Percentiles rank a stretch among this genome's conserved stretches.
phyloP scores from a whole-genome alignment of 1,284 basidiomycete species.

The Trichosporon inkin region DNA sequence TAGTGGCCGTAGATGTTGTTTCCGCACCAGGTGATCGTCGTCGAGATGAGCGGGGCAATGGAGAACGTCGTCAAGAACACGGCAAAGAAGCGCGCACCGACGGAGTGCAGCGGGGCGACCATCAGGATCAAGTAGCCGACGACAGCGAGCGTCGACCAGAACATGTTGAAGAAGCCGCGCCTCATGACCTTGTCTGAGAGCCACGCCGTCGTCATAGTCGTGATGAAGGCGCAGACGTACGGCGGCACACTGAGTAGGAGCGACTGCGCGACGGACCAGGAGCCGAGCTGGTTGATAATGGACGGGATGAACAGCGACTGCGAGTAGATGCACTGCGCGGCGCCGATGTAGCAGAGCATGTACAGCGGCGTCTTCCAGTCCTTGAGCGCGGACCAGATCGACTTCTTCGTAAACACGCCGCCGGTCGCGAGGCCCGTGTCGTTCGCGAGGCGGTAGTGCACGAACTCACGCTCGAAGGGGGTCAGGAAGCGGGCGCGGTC shows the following conservation, averaged over 20 bases:
- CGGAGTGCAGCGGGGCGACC: constrained; percentile 5
- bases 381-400: constrained; percentile 26
- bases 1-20: constrained; percentile 50
- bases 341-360: constrained; percentile 49
- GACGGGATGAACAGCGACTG: constrained; percentile 51
- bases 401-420: constrained; percentile 37
- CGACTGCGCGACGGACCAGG: constrained; percentile 46
- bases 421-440: constrained; percentile 47
- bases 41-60: constrained; percentile 51
- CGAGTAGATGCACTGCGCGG: constrained; percentile 49
- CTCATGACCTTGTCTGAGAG: constrained; percentile 46
- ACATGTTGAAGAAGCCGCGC: constrained; percentile 51
- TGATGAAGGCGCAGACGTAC: constrained; percentile 54
- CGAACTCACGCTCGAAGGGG: constrained; percentile 46
- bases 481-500: constrained; percentile 50
- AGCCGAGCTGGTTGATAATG: constrained; percentile 50
- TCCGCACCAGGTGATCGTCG: constrained; percentile 52
- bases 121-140: constrained; percentile 49
- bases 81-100: constrained; percentile 51
- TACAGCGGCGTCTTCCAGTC: constrained; percentile 49
- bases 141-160: constrained; percentile 46
- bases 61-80: constrained; percentile 50
- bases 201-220: constrained; percentile 50
- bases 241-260: constrained; percentile 50
- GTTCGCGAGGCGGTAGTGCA: constrained; percentile 45